Conservation (phyloP, 2,329 filamentous ascomycete species). For the Cadophora sp. region DNA sequence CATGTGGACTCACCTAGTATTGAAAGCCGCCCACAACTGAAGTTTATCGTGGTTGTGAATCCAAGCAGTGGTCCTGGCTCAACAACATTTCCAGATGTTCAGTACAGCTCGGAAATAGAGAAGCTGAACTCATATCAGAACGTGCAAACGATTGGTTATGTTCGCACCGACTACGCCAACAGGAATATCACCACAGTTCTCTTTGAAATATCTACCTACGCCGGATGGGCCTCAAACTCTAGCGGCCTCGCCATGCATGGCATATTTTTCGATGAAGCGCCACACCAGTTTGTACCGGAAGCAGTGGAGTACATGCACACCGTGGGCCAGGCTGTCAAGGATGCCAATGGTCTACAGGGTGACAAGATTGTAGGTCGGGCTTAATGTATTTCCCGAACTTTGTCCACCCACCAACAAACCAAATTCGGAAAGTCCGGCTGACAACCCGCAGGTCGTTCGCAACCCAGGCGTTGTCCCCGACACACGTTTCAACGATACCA, state of each 20-base stretch:
- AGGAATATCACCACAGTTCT: conserved; percentile 43
- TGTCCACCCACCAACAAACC: neutral
- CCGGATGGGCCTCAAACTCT: conserved; percentile 43
- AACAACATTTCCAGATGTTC: conserved; percentile 40
- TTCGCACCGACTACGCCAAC: conserved; percentile 45
- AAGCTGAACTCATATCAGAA: conserved; percentile 48
- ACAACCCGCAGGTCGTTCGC: conserved; percentile 24
- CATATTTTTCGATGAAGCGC: conserved; percentile 34
- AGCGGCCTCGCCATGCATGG: conserved; percentile 24
- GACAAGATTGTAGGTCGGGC: conserved; percentile 20
- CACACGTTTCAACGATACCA: conserved; percentile 14
- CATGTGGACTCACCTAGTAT: conserved; percentile 18
- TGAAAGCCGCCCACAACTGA: conserved; percentile 34
- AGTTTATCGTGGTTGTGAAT: conserved; percentile 41
- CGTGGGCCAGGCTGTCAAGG: conserved; percentile 21
- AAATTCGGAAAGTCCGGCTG: neutral
- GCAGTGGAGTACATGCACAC: conserved; percentile 20
- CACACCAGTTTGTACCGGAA: conserved; percentile 7
- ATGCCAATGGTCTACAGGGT: conserved; percentile 16
- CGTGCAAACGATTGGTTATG: conserved; percentile 49
- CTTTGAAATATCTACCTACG: conserved; percentile 46
- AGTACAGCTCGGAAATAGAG: conserved; percentile 43
- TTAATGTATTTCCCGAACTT: neutral
- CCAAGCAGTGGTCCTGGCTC: conserved; percentile 43
- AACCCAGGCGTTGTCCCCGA: conserved; percentile 31